Evolutionary conservation across 495 filamentous ascomycete species (phyloP), one percentile per base, ranked within the genome.

Genomic region (Aspergillus kassunensis): DNA sequence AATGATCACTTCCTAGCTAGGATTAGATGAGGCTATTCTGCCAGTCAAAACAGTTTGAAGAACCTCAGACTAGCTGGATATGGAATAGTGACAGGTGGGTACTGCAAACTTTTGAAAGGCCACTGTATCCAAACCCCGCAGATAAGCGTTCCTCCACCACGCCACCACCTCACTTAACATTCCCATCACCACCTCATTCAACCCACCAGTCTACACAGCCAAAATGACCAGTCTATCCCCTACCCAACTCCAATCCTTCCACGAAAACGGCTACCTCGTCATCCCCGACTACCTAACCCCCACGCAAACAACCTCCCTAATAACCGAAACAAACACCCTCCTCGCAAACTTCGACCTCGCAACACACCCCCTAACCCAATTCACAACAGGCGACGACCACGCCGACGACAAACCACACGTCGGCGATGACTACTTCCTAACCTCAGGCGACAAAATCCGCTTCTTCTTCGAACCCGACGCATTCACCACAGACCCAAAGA

Each of bases 401-500:
- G 44, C 31, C 20, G 41, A 55, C 44, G 61, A 67, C 42, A 52
- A 59, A 33, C 46, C 54, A 15, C 93, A 98, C 70, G 87, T 97
- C 19, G 91, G 93, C 53, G 93, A 98, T 72, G 82, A 87, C 65
- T 98, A 98, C 81, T 98, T 98, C 71, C 81, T 98, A 0, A 74
- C 70, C 2, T 90, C 84, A 2, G 89, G 88, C 46, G 88, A 96
- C 77, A 95, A 97, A 61, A 75, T 98, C 42, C 85, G 88, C 45
- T 97, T 92, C 76, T 98, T 98, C 82, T 96, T 98, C 75, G 93
- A 98, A 66, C 88, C 91, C 62, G 84, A 82, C 69, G 74, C 73
- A 29, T 72, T 77, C 61, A 59, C 57, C 37, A 34, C 54, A 53
- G 76, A 83, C 63, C 49, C 73, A 2, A 5, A 23, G 1, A 18